phyloP scores from a whole-genome alignment of 148 eudicot species.

The Fallopia convolvulus region DNA sequence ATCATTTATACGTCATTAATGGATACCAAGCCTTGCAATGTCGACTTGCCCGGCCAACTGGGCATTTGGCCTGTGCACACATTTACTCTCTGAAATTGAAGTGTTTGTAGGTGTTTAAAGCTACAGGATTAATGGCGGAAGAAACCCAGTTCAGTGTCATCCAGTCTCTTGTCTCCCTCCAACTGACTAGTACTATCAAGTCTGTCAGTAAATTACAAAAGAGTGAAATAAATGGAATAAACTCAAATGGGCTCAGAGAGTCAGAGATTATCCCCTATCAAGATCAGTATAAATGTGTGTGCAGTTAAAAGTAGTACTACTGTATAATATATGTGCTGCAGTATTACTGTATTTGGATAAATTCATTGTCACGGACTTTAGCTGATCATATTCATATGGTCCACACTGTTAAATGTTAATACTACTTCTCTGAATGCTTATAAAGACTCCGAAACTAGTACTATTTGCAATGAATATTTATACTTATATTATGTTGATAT shows the following conservation, averaged over 20 bases:
- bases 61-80: background rate
- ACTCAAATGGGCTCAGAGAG: background rate
- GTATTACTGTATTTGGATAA: background rate
- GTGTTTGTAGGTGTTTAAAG: background rate
- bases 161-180: constrained; percentile 7
- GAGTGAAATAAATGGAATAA: background rate
- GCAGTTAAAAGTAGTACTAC: no score
- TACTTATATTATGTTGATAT: no score
- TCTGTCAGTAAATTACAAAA: background rate
- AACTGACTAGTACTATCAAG: background rate
- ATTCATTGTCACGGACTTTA: background rate
- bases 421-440: no score
- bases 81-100: background rate
- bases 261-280: background rate
- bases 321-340: background rate
- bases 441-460: no score
- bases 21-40: background rate
- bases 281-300: background rate
- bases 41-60: background rate
- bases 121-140: background rate
- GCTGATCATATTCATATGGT: background rate
- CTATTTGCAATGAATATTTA: no score
- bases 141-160: background rate
- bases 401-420: background rate
- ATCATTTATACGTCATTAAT: background rate